phyloP scores from a whole-genome alignment of 768 basidiomycete genomes.

The Phylloporus rhodoxanthus region DNA sequence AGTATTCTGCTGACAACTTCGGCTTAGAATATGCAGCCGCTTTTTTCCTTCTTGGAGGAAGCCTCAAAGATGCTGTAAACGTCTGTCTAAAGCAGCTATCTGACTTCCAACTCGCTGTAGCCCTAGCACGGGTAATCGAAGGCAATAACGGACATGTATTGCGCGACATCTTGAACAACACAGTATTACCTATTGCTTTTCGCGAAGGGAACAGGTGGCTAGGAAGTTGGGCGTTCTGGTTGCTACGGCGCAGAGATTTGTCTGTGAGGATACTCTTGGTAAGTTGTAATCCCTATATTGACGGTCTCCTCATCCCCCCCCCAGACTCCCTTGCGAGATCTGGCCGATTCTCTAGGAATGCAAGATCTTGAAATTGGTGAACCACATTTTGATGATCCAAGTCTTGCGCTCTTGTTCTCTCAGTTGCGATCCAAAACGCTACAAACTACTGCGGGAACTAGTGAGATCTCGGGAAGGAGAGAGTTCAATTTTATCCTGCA shows the following conservation, averaged over 20 bases:
- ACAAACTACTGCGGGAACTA: conserved; percentile 89
- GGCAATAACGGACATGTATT: conserved; percentile 78
- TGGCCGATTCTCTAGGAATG: conserved; percentile 54
- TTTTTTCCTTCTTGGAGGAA: conserved; percentile 90
- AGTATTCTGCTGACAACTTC: conserved; percentile 3
- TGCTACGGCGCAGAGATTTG: conserved; percentile 79
- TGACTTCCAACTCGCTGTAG: conserved; percentile 88
- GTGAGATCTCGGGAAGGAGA: conserved; percentile 77
- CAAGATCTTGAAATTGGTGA: conserved; percentile 64
- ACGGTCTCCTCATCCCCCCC: neutral
- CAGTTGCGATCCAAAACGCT: conserved; percentile 86
- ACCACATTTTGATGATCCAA: conserved; percentile 90
- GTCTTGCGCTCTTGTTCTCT: conserved; percentile 83
- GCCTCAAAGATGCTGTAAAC: conserved; percentile 84
- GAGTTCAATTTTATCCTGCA: conserved; percentile 97
- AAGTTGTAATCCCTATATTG: conserved; percentile 24
- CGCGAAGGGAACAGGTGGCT: conserved; percentile 87
- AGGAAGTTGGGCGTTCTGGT: conserved; percentile 95
- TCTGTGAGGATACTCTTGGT: conserved; percentile 89
- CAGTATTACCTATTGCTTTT: conserved; percentile 81
- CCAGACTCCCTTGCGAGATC: conserved; percentile 73
- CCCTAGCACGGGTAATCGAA: conserved; percentile 80
- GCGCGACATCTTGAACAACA: conserved; percentile 59
- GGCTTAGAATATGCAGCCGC: conserved; percentile 93
- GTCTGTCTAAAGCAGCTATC: conserved; percentile 83